Percentiles rank a stretch among this genome's conserved stretches.
Conservation (phyloP, 306 rosid genomes). For the Citrullus amarus region DNA sequence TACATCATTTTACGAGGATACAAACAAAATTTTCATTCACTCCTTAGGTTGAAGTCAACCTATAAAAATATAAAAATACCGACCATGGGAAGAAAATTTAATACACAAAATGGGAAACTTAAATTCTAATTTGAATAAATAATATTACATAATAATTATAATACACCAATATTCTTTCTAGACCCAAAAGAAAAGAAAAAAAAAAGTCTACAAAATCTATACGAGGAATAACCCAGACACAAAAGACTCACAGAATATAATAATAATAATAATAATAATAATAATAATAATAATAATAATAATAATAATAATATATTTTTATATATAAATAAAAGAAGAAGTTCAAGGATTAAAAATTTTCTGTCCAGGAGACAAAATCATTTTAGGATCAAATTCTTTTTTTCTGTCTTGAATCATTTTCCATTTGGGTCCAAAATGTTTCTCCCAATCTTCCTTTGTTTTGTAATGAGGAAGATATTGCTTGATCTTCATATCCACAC, state of each 20-base stretch:
- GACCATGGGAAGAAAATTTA: no score
- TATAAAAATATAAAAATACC: no score
- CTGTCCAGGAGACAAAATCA: slow-evolving; percentile 84
- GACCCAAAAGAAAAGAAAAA: not conserved
- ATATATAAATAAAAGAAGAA: not conserved
- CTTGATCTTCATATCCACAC: slow-evolving; percentile 42
- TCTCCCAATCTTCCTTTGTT: slow-evolving; percentile 48
- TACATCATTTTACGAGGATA: no score
- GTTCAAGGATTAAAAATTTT: slow-evolving; percentile 37
- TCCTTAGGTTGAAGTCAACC: no score
- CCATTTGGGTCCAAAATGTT: slow-evolving; percentile 77
- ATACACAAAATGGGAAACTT: not conserved
- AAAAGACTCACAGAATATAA: not conserved
- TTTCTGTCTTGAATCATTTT: slow-evolving; percentile 39
- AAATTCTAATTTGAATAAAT: not conserved
- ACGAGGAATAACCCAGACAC: not conserved
- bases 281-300: not conserved
- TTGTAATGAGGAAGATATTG: slow-evolving; percentile 60
- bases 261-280: not conserved
- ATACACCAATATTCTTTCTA: not conserved
- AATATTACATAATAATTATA: not conserved
- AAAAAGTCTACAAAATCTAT: not conserved
- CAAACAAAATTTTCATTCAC: no score
- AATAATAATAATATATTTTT: no score
- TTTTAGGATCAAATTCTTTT: slow-evolving; percentile 62